Conservation (phyloP, 2,329 filamentous ascomycete genomes). For the Beauveria bassiana region DNA sequence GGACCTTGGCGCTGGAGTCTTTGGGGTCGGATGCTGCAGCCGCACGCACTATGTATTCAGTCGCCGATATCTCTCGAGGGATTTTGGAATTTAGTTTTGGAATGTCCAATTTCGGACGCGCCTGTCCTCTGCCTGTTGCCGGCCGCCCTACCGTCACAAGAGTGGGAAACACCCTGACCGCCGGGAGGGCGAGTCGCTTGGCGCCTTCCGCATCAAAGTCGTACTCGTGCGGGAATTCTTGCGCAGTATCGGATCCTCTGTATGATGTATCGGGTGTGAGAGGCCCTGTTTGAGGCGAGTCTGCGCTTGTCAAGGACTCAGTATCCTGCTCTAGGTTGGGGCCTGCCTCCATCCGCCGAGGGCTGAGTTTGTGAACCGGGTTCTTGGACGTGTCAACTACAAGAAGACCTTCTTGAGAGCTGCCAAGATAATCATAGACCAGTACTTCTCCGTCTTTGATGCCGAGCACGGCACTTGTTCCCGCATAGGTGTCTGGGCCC, state of each 20-base stretch:
- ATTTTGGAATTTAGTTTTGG: background rate
- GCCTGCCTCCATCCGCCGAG: background rate
- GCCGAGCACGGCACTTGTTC: constrained; percentile 64
- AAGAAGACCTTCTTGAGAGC: constrained; percentile 60
- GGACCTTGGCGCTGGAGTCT: background rate
- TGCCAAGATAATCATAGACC: constrained; percentile 62
- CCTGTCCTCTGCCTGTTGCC: background rate
- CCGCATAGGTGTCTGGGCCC: constrained; percentile 65
- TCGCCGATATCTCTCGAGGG: background rate
- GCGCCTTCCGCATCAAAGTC: background rate
- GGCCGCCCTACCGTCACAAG: background rate
- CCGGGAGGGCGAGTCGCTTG: background rate
- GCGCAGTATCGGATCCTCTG: background rate
- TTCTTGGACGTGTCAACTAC: constrained; percentile 53
- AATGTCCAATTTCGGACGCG: background rate
- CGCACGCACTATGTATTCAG: background rate
- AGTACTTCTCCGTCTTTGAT: constrained; percentile 57
- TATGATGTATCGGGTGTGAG: background rate
- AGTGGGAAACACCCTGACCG: background rate
- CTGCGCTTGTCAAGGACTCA: background rate
- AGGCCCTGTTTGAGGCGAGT: background rate
- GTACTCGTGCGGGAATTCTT: background rate
- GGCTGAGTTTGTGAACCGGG: constrained; percentile 35
- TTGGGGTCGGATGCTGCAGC: background rate
- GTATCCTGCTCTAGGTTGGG: background rate